These are phyloP conservation scores for Cercospora nicotianae DNA, from an alignment of 2,329 filamentous ascomycete species.

Conservation along the genomic window DNA sequence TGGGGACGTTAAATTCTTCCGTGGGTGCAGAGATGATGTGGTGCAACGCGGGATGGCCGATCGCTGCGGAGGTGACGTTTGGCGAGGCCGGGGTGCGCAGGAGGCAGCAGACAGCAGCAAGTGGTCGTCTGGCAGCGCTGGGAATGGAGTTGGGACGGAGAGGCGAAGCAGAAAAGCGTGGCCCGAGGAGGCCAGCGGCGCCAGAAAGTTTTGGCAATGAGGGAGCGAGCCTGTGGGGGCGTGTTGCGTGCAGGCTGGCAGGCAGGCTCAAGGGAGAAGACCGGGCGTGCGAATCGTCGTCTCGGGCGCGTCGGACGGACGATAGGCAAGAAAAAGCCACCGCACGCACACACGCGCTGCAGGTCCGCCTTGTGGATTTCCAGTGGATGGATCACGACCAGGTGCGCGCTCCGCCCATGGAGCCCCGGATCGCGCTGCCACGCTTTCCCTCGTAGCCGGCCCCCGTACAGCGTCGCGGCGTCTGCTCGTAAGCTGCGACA, in stretches of 20 bases:
- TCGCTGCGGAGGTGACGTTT: slow-evolving; percentile 14
- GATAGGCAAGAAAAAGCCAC: background rate
- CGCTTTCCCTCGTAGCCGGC: background rate
- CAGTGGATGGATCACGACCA: slow-evolving; percentile 2
- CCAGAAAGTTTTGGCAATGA: background rate
- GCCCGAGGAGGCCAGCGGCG: background rate
- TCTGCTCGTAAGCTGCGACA: background rate
- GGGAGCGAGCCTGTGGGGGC: background rate
- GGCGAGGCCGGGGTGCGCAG: background rate
- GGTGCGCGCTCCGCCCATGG: background rate
- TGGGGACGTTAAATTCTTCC: slow-evolving; percentile 6
- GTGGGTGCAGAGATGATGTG: background rate
- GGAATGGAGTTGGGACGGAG: background rate
- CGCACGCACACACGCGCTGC: slow-evolving; percentile 1
- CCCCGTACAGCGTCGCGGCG: background rate
- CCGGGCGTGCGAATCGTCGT: background rate
- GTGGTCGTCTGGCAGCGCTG: background rate
- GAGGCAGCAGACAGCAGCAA: background rate
- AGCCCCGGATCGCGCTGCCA: slow-evolving; percentile 2
- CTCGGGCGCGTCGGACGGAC: background rate
- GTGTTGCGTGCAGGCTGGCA: background rate
- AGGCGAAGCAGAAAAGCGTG: background rate
- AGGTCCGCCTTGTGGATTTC: slow-evolving; percentile 4
- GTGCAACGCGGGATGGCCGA: slow-evolving; percentile 12
- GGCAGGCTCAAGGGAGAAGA: background rate